phyloP scores from a whole-genome alignment of 768 basidiomycete genomes.

The Leccinum sublutescens region DNA sequence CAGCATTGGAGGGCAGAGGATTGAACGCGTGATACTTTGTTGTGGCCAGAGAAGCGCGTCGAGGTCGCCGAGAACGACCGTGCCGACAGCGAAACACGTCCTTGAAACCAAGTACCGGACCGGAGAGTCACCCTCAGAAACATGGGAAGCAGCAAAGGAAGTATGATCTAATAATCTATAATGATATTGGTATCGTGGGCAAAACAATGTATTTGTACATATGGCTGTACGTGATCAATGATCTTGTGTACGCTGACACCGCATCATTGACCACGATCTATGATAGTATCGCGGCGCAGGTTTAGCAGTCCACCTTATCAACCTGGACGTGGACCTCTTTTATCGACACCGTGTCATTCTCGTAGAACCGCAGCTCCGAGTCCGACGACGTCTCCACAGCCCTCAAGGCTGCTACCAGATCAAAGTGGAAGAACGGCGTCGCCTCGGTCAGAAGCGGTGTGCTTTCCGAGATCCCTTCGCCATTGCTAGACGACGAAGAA shows the following conservation, averaged over 20 bases:
- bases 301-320: neutral
- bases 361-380: neutral
- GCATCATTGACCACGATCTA: too few species aligned
- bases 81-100: neutral
- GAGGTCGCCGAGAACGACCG: conserved; percentile 31
- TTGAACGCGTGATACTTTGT: conserved; percentile 32
- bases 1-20: neutral
- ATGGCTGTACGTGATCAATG: neutral
- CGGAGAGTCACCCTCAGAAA: neutral
- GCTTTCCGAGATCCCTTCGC: neutral
- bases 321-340: conserved; percentile 2
- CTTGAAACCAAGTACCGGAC: neutral
- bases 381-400: conserved; percentile 55
- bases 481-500: neutral
- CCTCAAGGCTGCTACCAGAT: conserved; percentile 67
- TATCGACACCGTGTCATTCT: conserved; percentile 6
- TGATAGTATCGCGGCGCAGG: too few species aligned
- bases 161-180: neutral
- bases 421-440: conserved; percentile 92
- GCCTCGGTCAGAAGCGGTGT: conserved; percentile 45
- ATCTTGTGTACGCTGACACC: too few species aligned
- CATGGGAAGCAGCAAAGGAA: neutral
- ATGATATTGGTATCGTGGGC: neutral
- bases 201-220: neutral
- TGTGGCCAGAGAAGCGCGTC: conserved; percentile 37